phyloP scores from a whole-genome alignment of 177 flowering plant species.

The Tripterygium wilfordii region DNA sequence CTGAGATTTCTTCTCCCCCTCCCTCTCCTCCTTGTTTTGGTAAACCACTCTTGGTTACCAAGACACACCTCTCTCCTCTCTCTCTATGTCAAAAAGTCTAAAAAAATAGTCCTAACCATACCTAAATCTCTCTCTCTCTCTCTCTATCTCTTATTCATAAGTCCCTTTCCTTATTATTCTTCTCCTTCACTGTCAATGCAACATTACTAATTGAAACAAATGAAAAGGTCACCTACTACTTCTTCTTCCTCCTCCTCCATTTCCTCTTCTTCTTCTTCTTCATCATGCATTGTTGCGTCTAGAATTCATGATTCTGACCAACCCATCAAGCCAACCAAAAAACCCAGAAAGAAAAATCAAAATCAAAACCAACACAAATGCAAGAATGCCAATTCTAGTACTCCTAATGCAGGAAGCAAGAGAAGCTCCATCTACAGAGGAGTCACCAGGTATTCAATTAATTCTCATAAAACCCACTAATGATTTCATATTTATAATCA shows the following conservation, averaged over 20 bases:
- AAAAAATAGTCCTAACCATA: not conserved
- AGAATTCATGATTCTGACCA: not conserved
- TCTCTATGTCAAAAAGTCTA: slow-evolving; percentile 1
- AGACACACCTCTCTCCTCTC: not conserved
- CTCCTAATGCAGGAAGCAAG: slow-evolving; percentile 14
- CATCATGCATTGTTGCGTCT: slow-evolving; percentile 13
- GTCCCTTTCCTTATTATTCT: not conserved
- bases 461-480: not conserved
- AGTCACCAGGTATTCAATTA: slow-evolving; percentile 61
- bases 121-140: slow-evolving; percentile 2
- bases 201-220: not conserved
- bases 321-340: slow-evolving; percentile 5
- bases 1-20: slow-evolving; percentile 2
- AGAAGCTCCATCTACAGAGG: slow-evolving; percentile 94
- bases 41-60: slow-evolving; percentile 48
- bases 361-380: not conserved
- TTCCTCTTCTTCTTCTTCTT: slow-evolving; percentile 20
- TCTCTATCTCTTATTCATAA: not conserved
- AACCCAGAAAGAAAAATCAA: slow-evolving; percentile 17
- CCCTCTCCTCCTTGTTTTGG: slow-evolving; percentile 31
- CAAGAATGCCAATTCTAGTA: not conserved
- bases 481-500: not conserved
- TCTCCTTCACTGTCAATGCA: not conserved
- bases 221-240: slow-evolving; percentile 37
- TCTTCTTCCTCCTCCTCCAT: slow-evolving; percentile 20